phyloP scores from a whole-genome alignment of 1,284 basidiomycete genomes.

The Ustilago curta region DNA sequence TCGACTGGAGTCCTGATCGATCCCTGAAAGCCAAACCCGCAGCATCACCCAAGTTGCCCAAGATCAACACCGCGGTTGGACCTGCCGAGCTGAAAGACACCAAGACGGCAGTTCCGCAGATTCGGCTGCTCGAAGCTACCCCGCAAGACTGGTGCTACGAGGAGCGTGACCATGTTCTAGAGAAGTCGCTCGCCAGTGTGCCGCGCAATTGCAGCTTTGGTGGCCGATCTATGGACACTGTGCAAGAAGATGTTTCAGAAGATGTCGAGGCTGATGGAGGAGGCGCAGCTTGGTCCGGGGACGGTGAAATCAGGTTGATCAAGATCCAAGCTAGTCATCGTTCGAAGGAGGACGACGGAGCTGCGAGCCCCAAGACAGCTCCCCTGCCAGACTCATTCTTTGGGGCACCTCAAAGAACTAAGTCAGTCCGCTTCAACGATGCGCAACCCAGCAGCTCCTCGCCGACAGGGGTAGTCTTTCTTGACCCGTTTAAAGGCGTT shows the following conservation, averaged over 20 bases:
- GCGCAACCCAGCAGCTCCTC: neutral
- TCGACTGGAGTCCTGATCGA: conserved; percentile 13
- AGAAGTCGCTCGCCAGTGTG: neutral
- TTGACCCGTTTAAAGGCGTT: conserved; percentile 24
- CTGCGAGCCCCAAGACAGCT: conserved; percentile 5
- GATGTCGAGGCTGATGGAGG: conserved; percentile 6
- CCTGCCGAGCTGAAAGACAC: neutral
- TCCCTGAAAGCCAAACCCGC: neutral
- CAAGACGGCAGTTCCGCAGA: conserved; percentile 21
- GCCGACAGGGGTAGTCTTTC: conserved; percentile 19
- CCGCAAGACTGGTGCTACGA: conserved; percentile 30
- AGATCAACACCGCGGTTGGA: conserved; percentile 21
- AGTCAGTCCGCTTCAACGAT: neutral
- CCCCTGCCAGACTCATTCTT: neutral
- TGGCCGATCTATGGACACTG: conserved; percentile 24
- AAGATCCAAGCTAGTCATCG: conserved; percentile 17
- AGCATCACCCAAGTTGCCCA: conserved; percentile 19
- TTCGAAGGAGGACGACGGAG: neutral
- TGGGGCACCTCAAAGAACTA: neutral
- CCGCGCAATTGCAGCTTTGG: conserved; percentile 14
- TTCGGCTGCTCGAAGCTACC: conserved; percentile 25
- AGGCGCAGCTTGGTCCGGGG: neutral
- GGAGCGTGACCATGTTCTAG: conserved; percentile 22
- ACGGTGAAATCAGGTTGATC: conserved; percentile 11
- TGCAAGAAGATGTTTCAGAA: conserved; percentile 23